Conservation (phyloP, 1,284 basidiomycete species). For the Bjerkandera adusta region DNA sequence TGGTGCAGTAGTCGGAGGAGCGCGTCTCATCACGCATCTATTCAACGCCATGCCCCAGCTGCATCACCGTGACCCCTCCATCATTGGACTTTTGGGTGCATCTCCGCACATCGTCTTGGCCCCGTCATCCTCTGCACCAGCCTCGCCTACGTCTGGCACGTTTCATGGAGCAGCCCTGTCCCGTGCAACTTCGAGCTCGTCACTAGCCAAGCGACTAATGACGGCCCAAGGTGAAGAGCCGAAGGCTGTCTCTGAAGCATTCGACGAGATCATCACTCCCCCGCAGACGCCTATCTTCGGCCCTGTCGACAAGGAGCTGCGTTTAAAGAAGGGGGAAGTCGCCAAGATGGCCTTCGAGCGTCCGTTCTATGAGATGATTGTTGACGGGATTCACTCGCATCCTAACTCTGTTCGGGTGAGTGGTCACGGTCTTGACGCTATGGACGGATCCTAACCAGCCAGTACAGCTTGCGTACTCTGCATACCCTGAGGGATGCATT, state of each 20-base stretch:
- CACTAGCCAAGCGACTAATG: constrained; percentile 22
- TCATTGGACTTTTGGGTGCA: constrained; percentile 84
- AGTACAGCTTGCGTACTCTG: constrained; percentile 75
- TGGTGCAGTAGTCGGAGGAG: constrained; percentile 65
- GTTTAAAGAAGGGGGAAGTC: constrained; percentile 34
- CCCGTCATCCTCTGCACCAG: constrained; percentile 24
- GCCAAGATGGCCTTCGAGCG: constrained; percentile 50
- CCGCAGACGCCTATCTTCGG: constrained; percentile 48
- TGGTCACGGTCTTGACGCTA: constrained; percentile 15
- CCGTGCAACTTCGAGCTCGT: constrained; percentile 14
- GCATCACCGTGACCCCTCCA: constrained; percentile 81
- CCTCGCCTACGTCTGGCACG: constrained; percentile 24
- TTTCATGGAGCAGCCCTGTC: constrained; percentile 9
- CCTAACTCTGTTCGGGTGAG: constrained; percentile 83
- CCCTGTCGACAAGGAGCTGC: constrained; percentile 24
- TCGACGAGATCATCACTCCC: constrained; percentile 61
- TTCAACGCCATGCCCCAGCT: constrained; percentile 93
- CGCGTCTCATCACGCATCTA: constrained; percentile 85
- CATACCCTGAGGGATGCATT: constrained; percentile 82
- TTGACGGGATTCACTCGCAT: constrained; percentile 89
- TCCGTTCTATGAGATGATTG: constrained; percentile 87
- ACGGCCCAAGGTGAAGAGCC: constrained; percentile 21
- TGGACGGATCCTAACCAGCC: too few relatives aligned
- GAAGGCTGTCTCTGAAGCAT: constrained; percentile 53
- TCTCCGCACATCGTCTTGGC: constrained; percentile 58